Evolutionary conservation across 2,329 filamentous ascomycete species (phyloP), one percentile per base, ranked within the genome.

Genomic region (Didymella keratinophila): DNA sequence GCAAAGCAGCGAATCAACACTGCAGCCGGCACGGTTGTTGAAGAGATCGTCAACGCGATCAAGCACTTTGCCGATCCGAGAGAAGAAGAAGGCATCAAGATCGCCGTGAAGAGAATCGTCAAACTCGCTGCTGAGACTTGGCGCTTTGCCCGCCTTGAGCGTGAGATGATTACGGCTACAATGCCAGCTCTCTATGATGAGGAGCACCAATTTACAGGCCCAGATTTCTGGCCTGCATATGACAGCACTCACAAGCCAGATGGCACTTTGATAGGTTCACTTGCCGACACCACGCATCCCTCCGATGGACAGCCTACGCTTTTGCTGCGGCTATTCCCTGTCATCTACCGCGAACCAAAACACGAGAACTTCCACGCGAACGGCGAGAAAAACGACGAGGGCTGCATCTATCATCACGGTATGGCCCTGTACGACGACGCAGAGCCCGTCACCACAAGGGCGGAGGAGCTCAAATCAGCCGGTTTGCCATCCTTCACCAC

Each of bases 91-190:
- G 73, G 77, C n/a, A 78, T 86, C 45, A 76, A 81, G 44, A 78
- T 78, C 14, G 80, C 79, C 3, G 81, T 86, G 6, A 79, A 83
- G 37, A 79, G 81, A 56, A 84, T 86, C 43, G 83, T 86, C 47
- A 86, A 86, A 66, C 76, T 84, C 20, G 84, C 84, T 2, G 83
- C 84, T 1, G 83, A 86, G 69, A 85, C 83, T 8, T 86, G 84
- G 84, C 77, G 84, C 20, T 83, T 84, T 66, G 84, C 83, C 5
- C 80, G 84, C 10, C 80, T 86, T 30, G 84, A 86, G 68, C 79
- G 83, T 18, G 83, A 85, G 65, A 79, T 84, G 63, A 83, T 86
- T 47, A 75, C 79, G 11, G 84, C 84, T 3, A 78, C 74, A 1
- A 82, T 86, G 75, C 82, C 82, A 37, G 66, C 72, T 23, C 48